Evolutionary conservation across 768 basidiomycete species (phyloP).

Genomic region (Scleroderma citrinum): DNA sequence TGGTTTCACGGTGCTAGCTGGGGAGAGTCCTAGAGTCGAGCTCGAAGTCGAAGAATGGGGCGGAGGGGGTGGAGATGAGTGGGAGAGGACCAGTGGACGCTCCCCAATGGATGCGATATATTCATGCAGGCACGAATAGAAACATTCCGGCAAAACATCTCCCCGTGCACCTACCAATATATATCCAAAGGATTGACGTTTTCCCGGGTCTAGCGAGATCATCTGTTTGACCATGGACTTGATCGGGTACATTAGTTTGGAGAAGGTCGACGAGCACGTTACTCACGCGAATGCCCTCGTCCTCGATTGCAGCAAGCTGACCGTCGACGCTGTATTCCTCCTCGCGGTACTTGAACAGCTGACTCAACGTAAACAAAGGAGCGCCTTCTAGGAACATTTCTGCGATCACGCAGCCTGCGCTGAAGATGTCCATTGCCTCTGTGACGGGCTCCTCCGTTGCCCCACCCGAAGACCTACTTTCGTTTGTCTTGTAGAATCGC

Average conservation of each 20-base stretch:
- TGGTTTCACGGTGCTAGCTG: conserved; percentile 26
- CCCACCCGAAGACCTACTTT: conserved; percentile 43
- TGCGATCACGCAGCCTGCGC: conserved; percentile 89
- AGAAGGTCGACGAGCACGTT: background rate
- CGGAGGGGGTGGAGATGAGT: conserved; percentile 32
- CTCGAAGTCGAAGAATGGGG: conserved; percentile 21
- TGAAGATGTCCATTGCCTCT: conserved; percentile 97
- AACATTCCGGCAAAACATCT: conserved; percentile 82
- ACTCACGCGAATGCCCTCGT: conserved; percentile 75
- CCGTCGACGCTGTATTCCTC: conserved; percentile 75
- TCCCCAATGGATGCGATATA: conserved; percentile 82
- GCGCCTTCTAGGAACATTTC: conserved; percentile 95
- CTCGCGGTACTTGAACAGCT: conserved; percentile 89
- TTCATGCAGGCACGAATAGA: conserved; percentile 92
- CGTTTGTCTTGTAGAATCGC: conserved; percentile 81
- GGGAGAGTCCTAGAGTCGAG: conserved; percentile 28
- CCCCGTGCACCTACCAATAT: conserved; percentile 71
- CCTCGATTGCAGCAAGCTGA: conserved; percentile 70
- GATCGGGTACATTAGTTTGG: conserved; percentile 15
- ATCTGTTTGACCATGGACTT: conserved; percentile 87
- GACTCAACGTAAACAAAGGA: conserved; percentile 88
- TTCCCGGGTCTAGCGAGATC: conserved; percentile 73
- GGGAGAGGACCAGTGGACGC: conserved; percentile 43
- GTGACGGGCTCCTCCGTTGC: conserved; percentile 70
- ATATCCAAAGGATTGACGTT: conserved; percentile 77